Conservation (phyloP, 345 rosid species). For the Trapa incisa region DNA sequence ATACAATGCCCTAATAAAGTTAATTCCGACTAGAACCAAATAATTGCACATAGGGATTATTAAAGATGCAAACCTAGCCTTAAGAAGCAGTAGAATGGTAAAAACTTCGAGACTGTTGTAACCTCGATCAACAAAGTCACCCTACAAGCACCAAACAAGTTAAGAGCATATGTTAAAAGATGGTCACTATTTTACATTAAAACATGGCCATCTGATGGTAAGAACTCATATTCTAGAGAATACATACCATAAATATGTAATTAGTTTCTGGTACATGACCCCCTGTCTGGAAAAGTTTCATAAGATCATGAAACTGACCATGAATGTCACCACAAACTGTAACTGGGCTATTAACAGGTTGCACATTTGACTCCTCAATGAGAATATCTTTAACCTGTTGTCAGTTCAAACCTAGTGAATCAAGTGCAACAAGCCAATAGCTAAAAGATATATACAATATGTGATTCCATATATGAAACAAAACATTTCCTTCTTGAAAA, state of each 20-base stretch:
- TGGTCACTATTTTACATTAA: too few relatives aligned
- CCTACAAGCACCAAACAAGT: slow-evolving; percentile 23
- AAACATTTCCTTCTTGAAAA: neutral
- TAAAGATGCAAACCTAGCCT: too few relatives aligned
- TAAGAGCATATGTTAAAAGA: too few relatives aligned
- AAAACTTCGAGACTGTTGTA: too few relatives aligned
- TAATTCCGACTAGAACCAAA: too few relatives aligned
- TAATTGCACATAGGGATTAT: too few relatives aligned
- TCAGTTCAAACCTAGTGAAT: neutral
- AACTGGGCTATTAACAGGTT: slow-evolving; percentile 99
- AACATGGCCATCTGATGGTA: too few relatives aligned
- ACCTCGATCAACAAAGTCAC: slow-evolving; percentile 32
- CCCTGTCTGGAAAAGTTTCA: slow-evolving; percentile 98
- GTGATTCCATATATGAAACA: neutral
- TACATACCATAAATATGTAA: slow-evolving; percentile 83
- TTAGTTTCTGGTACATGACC: slow-evolving; percentile 98
- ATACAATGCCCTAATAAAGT: too few relatives aligned
- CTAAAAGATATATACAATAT: neutral
- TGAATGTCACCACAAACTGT: slow-evolving; percentile 99
- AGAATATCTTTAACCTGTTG: slow-evolving; percentile 88
- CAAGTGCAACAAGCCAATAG: neutral
- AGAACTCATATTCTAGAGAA: neutral
- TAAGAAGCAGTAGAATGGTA: too few relatives aligned
- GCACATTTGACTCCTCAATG: slow-evolving; percentile 96
- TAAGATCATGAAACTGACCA: slow-evolving; percentile 97